Evolutionary conservation across 2,329 filamentous ascomycete species (phyloP).

Genomic region (Colletotrichum tanaceti): DNA sequence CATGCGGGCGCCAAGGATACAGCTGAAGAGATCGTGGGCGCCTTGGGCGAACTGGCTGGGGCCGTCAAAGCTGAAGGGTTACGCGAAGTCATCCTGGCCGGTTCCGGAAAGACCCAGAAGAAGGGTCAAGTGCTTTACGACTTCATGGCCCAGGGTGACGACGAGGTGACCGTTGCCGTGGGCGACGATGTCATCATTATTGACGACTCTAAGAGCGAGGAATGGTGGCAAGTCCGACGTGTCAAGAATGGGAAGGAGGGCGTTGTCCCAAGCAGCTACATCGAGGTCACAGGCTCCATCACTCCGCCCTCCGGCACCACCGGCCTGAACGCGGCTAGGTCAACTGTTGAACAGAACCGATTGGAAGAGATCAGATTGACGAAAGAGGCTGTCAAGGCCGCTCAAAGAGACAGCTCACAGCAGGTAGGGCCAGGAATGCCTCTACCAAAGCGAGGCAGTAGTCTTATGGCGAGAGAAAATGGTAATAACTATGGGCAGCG

Average conservation of each 20-base stretch:
- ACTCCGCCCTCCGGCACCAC: slow-evolving; percentile 60
- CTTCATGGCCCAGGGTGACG: slow-evolving; percentile 95
- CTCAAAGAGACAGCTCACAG: slow-evolving; percentile 64
- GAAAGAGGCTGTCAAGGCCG: slow-evolving; percentile 78
- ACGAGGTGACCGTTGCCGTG: slow-evolving; percentile 91
- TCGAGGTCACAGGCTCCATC: slow-evolving; percentile 83
- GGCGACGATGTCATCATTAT: slow-evolving; percentile 92
- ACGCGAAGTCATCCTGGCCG: slow-evolving; percentile 86
- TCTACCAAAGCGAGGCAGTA: slow-evolving; percentile 83
- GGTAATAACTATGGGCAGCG: slow-evolving; percentile 77
- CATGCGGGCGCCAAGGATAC: slow-evolving; percentile 98
- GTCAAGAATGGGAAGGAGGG: slow-evolving; percentile 94
- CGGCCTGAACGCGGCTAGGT: slow-evolving; percentile 66
- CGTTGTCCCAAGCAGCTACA: slow-evolving; percentile 95
- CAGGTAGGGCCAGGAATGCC: slow-evolving; percentile 81
- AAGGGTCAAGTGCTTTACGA: slow-evolving; percentile 92
- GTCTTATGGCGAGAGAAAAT: slow-evolving; percentile 74
- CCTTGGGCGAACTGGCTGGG: slow-evolving; percentile 89
- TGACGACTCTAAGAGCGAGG: slow-evolving; percentile 91
- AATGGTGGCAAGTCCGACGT: slow-evolving; percentile 97
- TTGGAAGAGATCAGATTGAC: slow-evolving; percentile 86
- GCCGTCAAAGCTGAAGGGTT: slow-evolving; percentile 85
- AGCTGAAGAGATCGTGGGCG: slow-evolving; percentile 89
- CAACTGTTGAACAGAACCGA: slow-evolving; percentile 80
- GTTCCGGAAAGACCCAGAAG: slow-evolving; percentile 76